Conservation (phyloP, 2,329 filamentous ascomycete genomes). For the Botryotinia calthae region DNA sequence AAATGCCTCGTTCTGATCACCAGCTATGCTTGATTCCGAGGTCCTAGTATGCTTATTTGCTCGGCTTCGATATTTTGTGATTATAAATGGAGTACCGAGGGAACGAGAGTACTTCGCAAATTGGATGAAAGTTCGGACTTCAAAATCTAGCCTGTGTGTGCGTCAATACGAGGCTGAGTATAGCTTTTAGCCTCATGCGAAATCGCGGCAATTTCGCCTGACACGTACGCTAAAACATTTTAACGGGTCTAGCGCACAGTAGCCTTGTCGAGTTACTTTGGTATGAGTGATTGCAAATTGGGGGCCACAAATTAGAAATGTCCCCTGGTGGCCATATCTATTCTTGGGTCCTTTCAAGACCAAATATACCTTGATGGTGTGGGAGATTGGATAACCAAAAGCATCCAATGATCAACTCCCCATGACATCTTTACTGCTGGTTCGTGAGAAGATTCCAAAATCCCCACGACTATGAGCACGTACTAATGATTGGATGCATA, state of each 20-base stretch:
- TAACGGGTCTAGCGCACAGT: not conserved
- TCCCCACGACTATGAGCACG: not conserved
- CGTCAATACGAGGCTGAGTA: slow-evolving; percentile 15
- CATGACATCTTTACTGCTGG: not conserved
- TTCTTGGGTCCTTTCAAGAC: not conserved
- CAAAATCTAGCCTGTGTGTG: not conserved
- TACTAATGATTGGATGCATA: not conserved
- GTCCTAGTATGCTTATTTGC: not conserved
- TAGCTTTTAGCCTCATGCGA: not conserved
- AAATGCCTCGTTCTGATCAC: not conserved
- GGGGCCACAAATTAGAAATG: not conserved
- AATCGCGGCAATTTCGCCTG: not conserved
- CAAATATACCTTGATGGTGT: not conserved
- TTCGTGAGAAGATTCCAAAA: not conserved
- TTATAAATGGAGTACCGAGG: not conserved
- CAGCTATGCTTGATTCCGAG: not conserved
- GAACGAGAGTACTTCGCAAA: not conserved
- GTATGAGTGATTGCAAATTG: not conserved
- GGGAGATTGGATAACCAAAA: not conserved
- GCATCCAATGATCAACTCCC: not conserved
- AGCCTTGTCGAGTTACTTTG: not conserved
- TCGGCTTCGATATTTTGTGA: not conserved
- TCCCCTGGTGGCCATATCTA: not conserved
- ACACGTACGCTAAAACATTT: not conserved
- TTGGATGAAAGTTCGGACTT: not conserved